phyloP scores from a whole-genome alignment of 2,329 filamentous ascomycete species.

The Phyllosticta citribraziliensis region DNA sequence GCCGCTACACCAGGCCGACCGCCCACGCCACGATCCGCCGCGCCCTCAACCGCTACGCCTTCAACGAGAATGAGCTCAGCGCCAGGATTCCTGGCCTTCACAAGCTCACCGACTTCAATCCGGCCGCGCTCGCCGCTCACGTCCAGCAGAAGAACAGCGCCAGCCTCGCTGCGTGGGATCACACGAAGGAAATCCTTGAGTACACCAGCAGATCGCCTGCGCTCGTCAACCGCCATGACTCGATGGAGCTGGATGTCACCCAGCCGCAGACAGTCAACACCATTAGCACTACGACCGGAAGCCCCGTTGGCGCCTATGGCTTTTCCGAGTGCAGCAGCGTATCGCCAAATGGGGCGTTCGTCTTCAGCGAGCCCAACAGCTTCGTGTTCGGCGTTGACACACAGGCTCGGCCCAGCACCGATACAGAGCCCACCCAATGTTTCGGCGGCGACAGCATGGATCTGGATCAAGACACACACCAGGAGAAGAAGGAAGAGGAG shows the following conservation, averaged over 20 bases:
- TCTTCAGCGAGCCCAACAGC: background rate
- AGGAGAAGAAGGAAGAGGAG: background rate
- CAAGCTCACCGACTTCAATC: background rate
- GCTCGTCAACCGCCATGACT: background rate
- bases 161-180: background rate
- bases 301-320: background rate
- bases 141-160: background rate
- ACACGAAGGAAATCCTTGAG: background rate
- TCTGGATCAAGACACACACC: background rate
- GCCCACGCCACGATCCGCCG: background rate
- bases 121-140: background rate
- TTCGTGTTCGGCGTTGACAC: background rate
- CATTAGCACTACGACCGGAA: background rate
- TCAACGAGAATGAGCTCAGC: conserved; percentile 3
- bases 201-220: background rate
- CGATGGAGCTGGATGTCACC: background rate
- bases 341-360: background rate
- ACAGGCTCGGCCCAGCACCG: background rate
- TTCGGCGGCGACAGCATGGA: background rate
- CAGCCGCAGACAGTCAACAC: background rate
- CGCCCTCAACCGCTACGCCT: background rate
- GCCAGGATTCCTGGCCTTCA: background rate
- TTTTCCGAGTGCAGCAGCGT: background rate
- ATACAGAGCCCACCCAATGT: background rate
- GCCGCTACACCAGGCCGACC: background rate